phyloP scores from a whole-genome alignment of 768 basidiomycete genomes.

The Chalciporus piperatus region DNA sequence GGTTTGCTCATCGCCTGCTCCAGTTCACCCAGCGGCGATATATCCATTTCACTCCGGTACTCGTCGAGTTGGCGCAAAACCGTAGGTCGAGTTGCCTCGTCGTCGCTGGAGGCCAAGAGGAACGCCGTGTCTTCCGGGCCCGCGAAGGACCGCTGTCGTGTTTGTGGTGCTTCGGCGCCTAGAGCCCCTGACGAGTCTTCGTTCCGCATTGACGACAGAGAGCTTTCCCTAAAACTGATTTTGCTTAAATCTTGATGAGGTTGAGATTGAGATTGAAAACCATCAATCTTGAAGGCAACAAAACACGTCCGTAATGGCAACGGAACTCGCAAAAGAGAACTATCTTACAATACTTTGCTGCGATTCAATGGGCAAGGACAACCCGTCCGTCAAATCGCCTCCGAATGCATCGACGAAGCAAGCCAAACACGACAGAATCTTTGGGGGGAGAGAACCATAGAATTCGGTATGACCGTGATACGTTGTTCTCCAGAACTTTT shows the following conservation, averaged over 20 bases:
- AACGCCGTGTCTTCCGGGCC: constrained; percentile 12
- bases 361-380: constrained; percentile 38
- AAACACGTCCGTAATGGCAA: constrained; percentile 10
- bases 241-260: constrained; percentile 9
- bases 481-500: constrained; percentile 55
- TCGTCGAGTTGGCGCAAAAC: constrained; percentile 16
- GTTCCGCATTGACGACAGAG: neutral
- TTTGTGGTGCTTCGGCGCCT: neutral
- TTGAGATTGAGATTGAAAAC: neutral
- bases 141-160: neutral
- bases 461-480: constrained; percentile 45
- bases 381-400: constrained; percentile 44
- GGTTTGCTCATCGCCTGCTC: constrained; percentile 2
- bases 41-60: constrained; percentile 10
- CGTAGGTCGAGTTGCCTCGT: constrained; percentile 4
- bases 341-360: constrained; percentile 32
- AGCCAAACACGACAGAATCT: constrained; percentile 43
- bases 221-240: constrained; percentile 23
- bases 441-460: constrained; percentile 37
- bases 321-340: constrained; percentile 8
- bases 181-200: neutral
- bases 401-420: constrained; percentile 48
- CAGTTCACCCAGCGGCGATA: neutral
- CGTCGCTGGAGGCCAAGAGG: constrained; percentile 2
- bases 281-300: constrained; percentile 13